These are phyloP conservation scores for Ophiostoma pallidulum DNA, from an alignment of 2,329 filamentous ascomycete species.

Conservation along the genomic window DNA sequence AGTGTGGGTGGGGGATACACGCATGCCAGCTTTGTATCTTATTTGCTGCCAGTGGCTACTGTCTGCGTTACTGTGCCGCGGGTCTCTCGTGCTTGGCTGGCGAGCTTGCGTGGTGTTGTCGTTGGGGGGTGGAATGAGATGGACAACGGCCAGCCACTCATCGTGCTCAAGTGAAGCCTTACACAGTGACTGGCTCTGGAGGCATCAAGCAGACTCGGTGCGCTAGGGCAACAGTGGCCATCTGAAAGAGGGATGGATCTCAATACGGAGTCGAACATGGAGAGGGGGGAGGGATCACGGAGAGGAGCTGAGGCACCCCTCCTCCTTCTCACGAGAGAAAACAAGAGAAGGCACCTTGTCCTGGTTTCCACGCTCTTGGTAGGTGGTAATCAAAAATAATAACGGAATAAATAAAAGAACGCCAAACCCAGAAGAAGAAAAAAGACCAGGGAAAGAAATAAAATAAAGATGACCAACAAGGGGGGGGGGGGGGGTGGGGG, in stretches of 20 bases:
- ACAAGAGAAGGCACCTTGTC: neutral
- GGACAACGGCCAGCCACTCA: slow-evolving; percentile 29
- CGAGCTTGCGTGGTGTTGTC: slow-evolving; percentile 19
- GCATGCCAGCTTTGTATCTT: too few species aligned
- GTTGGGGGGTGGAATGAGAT: slow-evolving; percentile 24
- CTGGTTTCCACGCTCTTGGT: slow-evolving; percentile 1
- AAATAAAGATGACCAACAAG: neutral
- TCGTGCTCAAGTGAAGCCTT: slow-evolving; percentile 25
- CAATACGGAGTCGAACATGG: neutral
- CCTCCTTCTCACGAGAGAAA: too few species aligned
- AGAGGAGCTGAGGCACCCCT: neutral
- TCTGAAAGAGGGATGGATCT: slow-evolving; percentile 5
- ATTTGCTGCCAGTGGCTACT: neutral
- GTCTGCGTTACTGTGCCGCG: neutral
- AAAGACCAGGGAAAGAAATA: slow-evolving; percentile 1
- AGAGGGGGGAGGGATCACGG: neutral
- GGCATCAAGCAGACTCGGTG: slow-evolving; percentile 19
- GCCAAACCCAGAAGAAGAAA: neutral
- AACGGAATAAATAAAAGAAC: slow-evolving; percentile 3
- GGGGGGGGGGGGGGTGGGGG: slow-evolving; percentile 2
- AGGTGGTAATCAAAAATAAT: neutral
- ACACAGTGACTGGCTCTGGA: slow-evolving; percentile 29
- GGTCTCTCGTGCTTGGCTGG: slow-evolving; percentile 1
- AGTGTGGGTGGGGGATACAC: slow-evolving; percentile 1
- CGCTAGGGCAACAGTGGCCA: slow-evolving; percentile 21